phyloP scores from a whole-genome alignment of 2,329 filamentous ascomycete genomes.

The Aspergillus melleus region DNA sequence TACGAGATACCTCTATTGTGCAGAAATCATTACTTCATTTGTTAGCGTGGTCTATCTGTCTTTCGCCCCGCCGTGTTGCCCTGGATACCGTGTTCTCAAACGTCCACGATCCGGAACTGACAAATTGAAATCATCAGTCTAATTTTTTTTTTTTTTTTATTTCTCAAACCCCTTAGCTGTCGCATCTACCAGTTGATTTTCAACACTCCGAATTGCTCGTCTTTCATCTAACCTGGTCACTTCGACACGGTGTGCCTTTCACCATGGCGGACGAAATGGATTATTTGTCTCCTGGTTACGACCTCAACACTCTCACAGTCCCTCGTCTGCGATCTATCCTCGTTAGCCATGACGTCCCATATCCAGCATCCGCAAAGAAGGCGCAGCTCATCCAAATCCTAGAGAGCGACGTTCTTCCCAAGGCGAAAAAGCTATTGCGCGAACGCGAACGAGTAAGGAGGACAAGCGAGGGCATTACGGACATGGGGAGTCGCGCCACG shows the following conservation, averaged over 20 bases:
- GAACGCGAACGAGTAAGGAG: constrained; percentile 77
- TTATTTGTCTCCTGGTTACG: constrained; percentile 85
- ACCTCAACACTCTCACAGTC: constrained; percentile 79
- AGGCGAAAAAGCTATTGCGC: constrained; percentile 73
- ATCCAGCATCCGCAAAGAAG: constrained; percentile 90
- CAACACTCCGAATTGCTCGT: neutral
- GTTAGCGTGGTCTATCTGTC: neutral
- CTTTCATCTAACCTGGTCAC: constrained; percentile 1
- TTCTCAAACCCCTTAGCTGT: neutral
- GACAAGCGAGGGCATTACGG: constrained; percentile 79
- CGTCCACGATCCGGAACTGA: constrained; percentile 11
- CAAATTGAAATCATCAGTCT: constrained; percentile 12
- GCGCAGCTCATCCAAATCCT: constrained; percentile 82
- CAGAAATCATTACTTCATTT: neutral
- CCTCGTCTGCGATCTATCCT: constrained; percentile 88
- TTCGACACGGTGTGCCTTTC: constrained; percentile 6
- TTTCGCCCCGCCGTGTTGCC: constrained; percentile 36
- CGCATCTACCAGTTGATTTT: neutral
- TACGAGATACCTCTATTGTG: neutral
- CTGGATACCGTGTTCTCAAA: constrained; percentile 34
- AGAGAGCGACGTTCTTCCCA: constrained; percentile 72
- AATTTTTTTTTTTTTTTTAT: constrained; percentile 1
- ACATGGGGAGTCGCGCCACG: constrained; percentile 67
- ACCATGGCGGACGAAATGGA: constrained; percentile 63
- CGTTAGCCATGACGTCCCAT: constrained; percentile 81